These are phyloP conservation scores for Ehretia macrophylla DNA, from an alignment of 257 asterid species.

Conservation along the genomic window DNA sequence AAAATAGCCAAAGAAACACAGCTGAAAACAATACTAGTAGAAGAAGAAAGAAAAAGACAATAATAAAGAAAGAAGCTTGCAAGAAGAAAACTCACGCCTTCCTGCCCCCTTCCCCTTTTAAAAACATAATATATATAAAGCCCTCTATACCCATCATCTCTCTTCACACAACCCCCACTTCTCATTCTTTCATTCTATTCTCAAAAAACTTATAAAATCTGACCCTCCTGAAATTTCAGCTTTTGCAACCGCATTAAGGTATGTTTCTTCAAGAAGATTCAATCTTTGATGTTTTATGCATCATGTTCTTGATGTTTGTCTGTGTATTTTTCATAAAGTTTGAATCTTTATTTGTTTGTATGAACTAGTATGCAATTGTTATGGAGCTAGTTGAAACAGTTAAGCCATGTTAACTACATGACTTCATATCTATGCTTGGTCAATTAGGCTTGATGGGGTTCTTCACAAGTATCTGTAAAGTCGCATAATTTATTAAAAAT, in stretches of 20 bases:
- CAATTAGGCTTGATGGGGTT: not conserved
- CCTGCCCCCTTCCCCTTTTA: constrained; percentile 26
- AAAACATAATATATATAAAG: constrained; percentile 29
- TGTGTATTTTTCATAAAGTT: not conserved
- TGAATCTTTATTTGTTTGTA: constrained; percentile 9
- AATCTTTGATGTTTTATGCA: too few relatives aligned
- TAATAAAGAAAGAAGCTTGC: constrained; percentile 20
- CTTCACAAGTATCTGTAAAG: not conserved
- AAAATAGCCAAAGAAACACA: not conserved
- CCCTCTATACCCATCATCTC: constrained; percentile 19
- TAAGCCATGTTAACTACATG: not conserved
- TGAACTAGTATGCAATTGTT: constrained; percentile 11
- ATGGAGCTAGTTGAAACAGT: constrained; percentile 6
- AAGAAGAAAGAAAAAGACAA: not conserved
- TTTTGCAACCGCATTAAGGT: not conserved
- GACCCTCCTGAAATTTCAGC: constrained; percentile 6
- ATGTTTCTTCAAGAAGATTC: too few relatives aligned
- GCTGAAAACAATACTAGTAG: not conserved
- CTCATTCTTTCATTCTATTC: constrained; percentile 6
- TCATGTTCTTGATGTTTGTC: not conserved
- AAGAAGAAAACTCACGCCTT: constrained; percentile 68
- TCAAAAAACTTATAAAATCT: constrained; percentile 23
- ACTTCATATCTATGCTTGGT: constrained; percentile 9
- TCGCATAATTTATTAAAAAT: not conserved
- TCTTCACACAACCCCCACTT: constrained; percentile 19